A percentile compares a stretch with the other conserved stretches of the same genome.
Evolutionary conservation across 2,329 filamentous ascomycete species (phyloP).

Genomic region (Rhexocercosporidium sp.): DNA sequence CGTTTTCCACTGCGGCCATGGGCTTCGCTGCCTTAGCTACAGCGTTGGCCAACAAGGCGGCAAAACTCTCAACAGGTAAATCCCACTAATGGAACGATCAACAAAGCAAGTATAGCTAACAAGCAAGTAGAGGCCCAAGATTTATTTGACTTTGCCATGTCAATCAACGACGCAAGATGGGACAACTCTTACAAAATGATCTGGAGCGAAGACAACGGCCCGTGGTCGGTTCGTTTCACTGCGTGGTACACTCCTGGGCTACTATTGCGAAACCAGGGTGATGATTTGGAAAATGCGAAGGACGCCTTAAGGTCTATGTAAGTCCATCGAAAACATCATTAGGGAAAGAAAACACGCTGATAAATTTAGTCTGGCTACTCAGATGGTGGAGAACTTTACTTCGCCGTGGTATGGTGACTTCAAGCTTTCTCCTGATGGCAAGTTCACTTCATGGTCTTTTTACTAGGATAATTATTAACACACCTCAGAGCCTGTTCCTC

Average conservation of each 20-base stretch:
- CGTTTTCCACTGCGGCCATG: neutral
- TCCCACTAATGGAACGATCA: neutral
- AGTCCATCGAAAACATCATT: conserved; percentile 3
- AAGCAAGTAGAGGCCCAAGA: conserved; percentile 39
- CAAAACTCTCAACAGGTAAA: conserved; percentile 13
- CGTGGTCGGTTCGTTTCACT: conserved; percentile 51
- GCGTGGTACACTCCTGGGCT: conserved; percentile 64
- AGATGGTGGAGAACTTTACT: conserved; percentile 46
- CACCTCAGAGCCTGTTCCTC: conserved; percentile 43
- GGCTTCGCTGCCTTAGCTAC: neutral
- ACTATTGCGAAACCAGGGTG: conserved; percentile 56
- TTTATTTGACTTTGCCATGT: conserved; percentile 49
- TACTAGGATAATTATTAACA: neutral
- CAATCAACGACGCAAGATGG: conserved; percentile 46
- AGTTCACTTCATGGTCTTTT: neutral
- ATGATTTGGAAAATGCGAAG: conserved; percentile 56
- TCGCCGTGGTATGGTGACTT: conserved; percentile 50
- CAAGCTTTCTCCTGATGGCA: conserved; percentile 47
- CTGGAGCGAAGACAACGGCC: conserved; percentile 49
- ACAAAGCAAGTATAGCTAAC: neutral
- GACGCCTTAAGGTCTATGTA: conserved; percentile 60
- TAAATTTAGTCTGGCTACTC: conserved; percentile 41
- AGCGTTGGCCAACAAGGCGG: neutral
- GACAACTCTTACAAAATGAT: conserved; percentile 51
- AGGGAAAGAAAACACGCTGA: conserved; percentile 37